Evolutionary conservation across 345 rosid genomes (phyloP), one percentile per base, ranked within the genome.

Genomic region (Excoecaria cochinchinensis): DNA sequence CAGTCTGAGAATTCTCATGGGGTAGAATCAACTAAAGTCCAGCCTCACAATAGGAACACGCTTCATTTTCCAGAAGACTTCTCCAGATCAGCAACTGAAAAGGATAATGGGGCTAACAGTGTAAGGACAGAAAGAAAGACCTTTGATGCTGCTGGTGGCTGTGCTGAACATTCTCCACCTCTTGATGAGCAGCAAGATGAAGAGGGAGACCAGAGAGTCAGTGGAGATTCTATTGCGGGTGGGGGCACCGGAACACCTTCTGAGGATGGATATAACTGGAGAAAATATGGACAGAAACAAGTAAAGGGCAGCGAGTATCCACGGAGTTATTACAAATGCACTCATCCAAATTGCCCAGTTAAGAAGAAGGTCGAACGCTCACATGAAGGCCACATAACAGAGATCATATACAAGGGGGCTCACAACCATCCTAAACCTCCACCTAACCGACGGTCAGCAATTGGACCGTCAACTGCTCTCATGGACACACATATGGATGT

Each of bases 331-430:
- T 95, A 93, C 91, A 95, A 93, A 77, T 95, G 99, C 82, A 93
- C 99, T 7, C 88, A 90, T 83, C 86, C 90, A 7, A 90, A 85
- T 75, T 93, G 99, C 80, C 91, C 72, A 31, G 97, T 93, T 38
- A 95, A 90, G 92, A 95, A 95, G 88, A 95, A 95, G 70, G 98
- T 95, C 55, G 99, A 95, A 59, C 89, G 97, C 68, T 91, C 99
- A 76, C 92, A 84, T 38, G 98, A 93, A 83, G 99, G 99, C 60
- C 96, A 93, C 85, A 91, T 95, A 71, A 93, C 98, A 2, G 97
- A 95, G 87, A 95, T 95, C 75, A 93, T 93, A 84, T 95, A 95
- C 77, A 93, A 91, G 85, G 98, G 98, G 78, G 84, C 86, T 52
- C 99, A 95, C 84, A 91, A 87, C 78, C 99, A 95, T 76, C 84